Base-by-base conservation (phyloP, 805 yeast species). In the Kodamaea hsintzibuensis region DNA sequence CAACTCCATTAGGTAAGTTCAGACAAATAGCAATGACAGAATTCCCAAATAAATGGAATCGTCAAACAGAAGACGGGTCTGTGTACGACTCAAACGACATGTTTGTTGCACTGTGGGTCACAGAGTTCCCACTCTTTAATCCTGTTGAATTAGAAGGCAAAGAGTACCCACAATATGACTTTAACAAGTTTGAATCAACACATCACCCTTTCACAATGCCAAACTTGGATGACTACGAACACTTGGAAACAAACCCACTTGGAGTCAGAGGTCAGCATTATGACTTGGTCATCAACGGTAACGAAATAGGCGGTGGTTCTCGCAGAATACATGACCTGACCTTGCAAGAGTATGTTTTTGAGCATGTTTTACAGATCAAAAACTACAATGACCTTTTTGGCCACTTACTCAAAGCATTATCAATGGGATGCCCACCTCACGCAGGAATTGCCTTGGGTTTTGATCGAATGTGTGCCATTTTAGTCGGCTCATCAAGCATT, bases 151-250 rank as follows among this genome's bases (percentile, higher is more conserved):
- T 59, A 2, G 59, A 47, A 2, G 30, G 52, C 2, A 57, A 49
- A 1, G 77, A 69, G 1, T 90, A 82, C 61, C 97, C 98, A 1
- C 58, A 48, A 1, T 93, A 91, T 65, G 80, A 83, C 62, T 66
- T 57, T 39, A 51, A 61, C 1, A 61, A 66, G 8, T 78, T 77
- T 48, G 83, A 80, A 40, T 82, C 98, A 0, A 92, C 98, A 0
- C 99, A 95, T 66, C 99, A 95, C 67, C 99, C 99, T 3, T 95
- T 95, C 72, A 95, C 99, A 0, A 95, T 95, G 98, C 88, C 86
- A 1, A 79, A 85, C 38, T 64, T 83, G 0, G 84, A 81, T 12
- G 97, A 91, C 64, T 86, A 86, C 60, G 81, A 81, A 1, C 66
- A 72, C 6, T 72, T 91, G 5, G 77, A 64, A 6, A 59, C 74